These are phyloP conservation scores for Salix dunnii DNA, from an alignment of 345 rosid species.

Conservation along the genomic window DNA sequence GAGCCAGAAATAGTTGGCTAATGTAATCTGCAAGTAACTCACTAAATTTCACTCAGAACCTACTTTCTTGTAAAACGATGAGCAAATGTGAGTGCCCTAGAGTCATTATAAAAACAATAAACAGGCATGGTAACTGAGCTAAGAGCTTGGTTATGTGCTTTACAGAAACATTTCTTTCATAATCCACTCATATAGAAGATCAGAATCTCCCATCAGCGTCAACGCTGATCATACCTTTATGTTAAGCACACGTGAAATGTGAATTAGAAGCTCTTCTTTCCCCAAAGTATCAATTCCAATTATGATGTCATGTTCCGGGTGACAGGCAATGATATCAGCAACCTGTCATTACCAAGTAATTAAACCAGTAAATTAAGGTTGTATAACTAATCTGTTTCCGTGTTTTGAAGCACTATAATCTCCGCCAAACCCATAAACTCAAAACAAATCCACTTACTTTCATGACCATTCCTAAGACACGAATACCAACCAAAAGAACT, in stretches of 20 bases:
- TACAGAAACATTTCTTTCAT: background rate
- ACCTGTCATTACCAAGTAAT: constrained; percentile 33
- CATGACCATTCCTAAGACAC: too few relatives aligned
- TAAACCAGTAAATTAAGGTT: constrained; percentile 5
- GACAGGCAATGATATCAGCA: constrained; percentile 57
- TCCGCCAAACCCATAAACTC: too few relatives aligned
- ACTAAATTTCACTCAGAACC: background rate
- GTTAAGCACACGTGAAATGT: constrained; percentile 47
- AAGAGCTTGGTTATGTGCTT: background rate
- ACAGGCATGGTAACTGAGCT: background rate
- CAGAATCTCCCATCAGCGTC: background rate
- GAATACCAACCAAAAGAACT: too few relatives aligned
- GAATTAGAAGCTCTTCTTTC: constrained; percentile 64
- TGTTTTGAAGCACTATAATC: background rate
- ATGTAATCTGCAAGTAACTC: background rate
- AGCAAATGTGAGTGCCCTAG: background rate
- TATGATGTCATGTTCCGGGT: constrained; percentile 64
- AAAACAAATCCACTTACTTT: too few relatives aligned
- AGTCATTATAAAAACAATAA: background rate
- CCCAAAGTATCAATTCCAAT: constrained; percentile 71
- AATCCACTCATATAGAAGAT: background rate
- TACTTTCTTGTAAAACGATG: background rate
- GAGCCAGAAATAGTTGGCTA: background rate
- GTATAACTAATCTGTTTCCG: background rate
- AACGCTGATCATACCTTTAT: constrained; percentile 43